Percentiles rank a stretch among this genome's conserved stretches.
These are phyloP conservation scores for Cochlearia excelsa DNA, from an alignment of 345 rosid genomes.

Conservation along the genomic window DNA sequence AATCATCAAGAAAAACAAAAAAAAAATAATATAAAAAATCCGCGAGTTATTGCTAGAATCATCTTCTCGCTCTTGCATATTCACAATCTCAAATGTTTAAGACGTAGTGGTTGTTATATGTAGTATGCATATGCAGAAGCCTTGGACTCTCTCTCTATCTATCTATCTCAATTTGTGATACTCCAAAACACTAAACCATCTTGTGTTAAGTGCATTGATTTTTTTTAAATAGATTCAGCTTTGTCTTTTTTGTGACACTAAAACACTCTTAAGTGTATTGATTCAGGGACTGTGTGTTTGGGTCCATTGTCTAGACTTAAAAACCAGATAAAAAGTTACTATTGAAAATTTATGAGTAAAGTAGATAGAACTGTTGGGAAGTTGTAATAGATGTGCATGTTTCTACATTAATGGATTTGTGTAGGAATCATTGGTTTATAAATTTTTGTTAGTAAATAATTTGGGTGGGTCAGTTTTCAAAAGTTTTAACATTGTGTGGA, in stretches of 20 bases:
- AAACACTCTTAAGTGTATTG: neutral
- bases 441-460: slow-evolving; percentile 1
- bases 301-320: too few species aligned
- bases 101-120: neutral
- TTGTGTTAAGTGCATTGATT: slow-evolving; percentile 10
- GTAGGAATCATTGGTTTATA: slow-evolving; percentile 12
- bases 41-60: too few species aligned
- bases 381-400: neutral
- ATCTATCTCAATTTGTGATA: neutral
- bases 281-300: too few species aligned
- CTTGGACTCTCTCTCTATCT: slow-evolving; percentile 67
- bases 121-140: slow-evolving; percentile 76
- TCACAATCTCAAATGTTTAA: neutral
- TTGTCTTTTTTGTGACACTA: neutral
- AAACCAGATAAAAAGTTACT: too few species aligned
- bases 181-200: slow-evolving; percentile 8
- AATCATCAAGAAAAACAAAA: too few species aligned
- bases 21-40: too few species aligned
- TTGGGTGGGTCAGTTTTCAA: slow-evolving; percentile 23
- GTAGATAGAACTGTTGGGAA: too few species aligned
- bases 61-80: too few species aligned
- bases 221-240: neutral
- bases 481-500: neutral
- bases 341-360: too few species aligned
- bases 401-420: too few species aligned